Base-by-base conservation (phyloP, 2,329 filamentous ascomycete genomes). In the Penicillium griseofulvum region DNA sequence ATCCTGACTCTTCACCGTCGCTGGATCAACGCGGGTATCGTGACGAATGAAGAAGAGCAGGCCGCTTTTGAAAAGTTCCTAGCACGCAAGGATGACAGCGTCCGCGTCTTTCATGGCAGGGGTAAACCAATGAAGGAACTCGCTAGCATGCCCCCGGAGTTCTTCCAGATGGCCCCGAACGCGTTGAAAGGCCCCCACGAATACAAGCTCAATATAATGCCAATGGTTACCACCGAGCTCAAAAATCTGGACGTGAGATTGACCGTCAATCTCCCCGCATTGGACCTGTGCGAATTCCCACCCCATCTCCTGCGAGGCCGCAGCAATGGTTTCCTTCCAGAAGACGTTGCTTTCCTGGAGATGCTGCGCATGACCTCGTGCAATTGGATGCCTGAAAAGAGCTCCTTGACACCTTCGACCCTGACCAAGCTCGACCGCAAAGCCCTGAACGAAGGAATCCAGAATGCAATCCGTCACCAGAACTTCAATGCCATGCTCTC, bases 361-460 rank as follows among this genome's bases (percentile, higher is more conserved):
- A 66, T 71, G 44, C 61, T 78, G 22, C 73, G 73, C 14, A 46
- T 69, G 26, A 64, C 67, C 17, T 65, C 68, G 5, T 22, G 43
- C 19, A 60, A 61, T 45, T 64, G 28, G 52, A 43, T 36, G 7
- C n/a, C 10, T 4, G 16, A 6, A 16, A 22, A 19, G 17, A 19
- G 16, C 17, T 9, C 28, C 11, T 6, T 36, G 28, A 1, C n/a
- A 2, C 50, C 50, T 0, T 22, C n/a, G 1, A 54, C 58, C 2
- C 10, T 10, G 11, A 55, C 60, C 0, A 36, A 28, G 0, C 22
- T 76, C 9, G 70, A 75, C 4, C 68, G 65, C 2, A 59, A 64
- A 3, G 65, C 66, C 0, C 55, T 76, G 2, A 72, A 76, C n/a
- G 57, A 71, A 28, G 76, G 77, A 9, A 71, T 79, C 45, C 65